Evolutionary conservation across 164 flowering plant genomes (phyloP).

Genomic region (Cinnamomum chago): DNA sequence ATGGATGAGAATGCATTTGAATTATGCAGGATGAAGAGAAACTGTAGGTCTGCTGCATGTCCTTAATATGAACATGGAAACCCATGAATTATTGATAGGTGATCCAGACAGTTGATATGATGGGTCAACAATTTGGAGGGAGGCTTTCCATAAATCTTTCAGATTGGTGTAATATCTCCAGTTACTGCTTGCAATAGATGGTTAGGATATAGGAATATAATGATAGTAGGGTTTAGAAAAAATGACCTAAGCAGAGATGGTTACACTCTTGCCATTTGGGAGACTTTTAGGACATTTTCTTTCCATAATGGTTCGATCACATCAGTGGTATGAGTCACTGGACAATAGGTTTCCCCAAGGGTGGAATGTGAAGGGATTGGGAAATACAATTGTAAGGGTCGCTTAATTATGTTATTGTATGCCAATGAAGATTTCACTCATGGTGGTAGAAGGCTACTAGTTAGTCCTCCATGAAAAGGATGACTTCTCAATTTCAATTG

Average conservation of each 20-base stretch:
- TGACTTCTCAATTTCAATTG: slow-evolving; percentile 1
- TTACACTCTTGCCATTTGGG: no score
- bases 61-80: background rate
- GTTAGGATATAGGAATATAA: background rate
- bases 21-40: no score
- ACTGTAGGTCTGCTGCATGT: no score
- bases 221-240: no score
- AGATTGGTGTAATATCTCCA: no score
- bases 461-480: background rate
- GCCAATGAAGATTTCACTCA: background rate
- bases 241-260: no score
- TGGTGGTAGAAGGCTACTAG: background rate
- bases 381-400: background rate
- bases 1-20: background rate
- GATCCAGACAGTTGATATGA: no score
- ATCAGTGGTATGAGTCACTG: background rate
- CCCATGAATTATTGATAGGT: no score
- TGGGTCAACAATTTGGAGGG: no score
- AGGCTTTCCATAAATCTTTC: no score
- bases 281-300: background rate
- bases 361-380: background rate
- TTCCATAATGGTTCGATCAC: background rate
- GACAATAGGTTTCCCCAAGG: background rate
- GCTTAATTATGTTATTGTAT: background rate
- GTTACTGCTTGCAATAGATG: background rate